These are phyloP conservation scores for Amaranthus cruentus DNA, from an alignment of 148 eudicot genomes.

Conservation along the genomic window DNA sequence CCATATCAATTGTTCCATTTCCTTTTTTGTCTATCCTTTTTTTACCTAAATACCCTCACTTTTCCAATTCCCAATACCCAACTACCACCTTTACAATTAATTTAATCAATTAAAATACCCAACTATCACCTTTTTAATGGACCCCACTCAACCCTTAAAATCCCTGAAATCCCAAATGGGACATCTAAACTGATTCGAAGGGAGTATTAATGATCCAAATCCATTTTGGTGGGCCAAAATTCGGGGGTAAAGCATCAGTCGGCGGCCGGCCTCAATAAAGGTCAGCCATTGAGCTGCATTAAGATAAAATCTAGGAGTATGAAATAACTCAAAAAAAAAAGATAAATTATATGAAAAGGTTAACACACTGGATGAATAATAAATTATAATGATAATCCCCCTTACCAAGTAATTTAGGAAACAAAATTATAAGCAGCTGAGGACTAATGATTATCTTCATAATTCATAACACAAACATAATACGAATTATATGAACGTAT, in stretches of 20 bases:
- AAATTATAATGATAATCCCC: background rate
- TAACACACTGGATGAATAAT: background rate
- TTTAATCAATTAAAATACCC: too few species aligned
- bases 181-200: too few species aligned
- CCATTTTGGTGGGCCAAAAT: background rate
- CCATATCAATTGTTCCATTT: too few species aligned
- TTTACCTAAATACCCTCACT: too few species aligned
- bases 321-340: background rate
- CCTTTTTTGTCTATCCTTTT: too few species aligned
- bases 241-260: too few species aligned
- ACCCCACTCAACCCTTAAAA: too few species aligned
- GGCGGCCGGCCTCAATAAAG: background rate
- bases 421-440: background rate
- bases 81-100: too few species aligned
- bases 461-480: slow-evolving; percentile 11
- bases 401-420: background rate
- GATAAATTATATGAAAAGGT: slow-evolving; percentile 1
- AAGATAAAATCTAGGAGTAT: background rate
- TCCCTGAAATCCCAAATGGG: too few species aligned
- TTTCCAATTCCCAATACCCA: too few species aligned
- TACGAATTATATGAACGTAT: background rate
- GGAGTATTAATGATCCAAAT: too few species aligned
- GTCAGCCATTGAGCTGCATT: background rate
- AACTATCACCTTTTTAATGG: too few species aligned
- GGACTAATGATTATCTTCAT: slow-evolving; percentile 15